Base-by-base conservation (phyloP, 2,329 filamentous ascomycete genomes). In the Aspergillaceae sp. region DNA sequence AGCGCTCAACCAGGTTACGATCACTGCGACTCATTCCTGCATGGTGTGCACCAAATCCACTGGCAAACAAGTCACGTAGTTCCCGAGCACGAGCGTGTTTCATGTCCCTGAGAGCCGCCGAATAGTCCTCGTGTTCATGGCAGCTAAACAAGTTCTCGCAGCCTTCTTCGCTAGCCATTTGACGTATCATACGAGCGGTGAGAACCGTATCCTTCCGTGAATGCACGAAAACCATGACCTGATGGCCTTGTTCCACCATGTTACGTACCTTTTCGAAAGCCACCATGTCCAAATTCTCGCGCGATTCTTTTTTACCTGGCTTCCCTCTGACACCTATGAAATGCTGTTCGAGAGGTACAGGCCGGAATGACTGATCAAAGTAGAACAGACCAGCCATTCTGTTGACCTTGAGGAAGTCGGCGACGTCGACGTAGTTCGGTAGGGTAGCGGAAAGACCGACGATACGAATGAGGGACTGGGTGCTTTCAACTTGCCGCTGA, bases 181-280 rank as follows among this genome's bases (percentile, higher is more conserved):
- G 84, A 51, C 86, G 82, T 28, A 98, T 73, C 72, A 84, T 87
- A 54, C 86, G 84, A 40, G 92, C 90, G 1, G 91, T 94, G 51
- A 85, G 79, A 54, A 94, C 81, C 0, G 94, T 98, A 57, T 99
- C 94, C 62, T 94, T 90, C 28, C 92, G 79, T 1, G 91, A 96
- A 65, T 98, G 94, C 7, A 98, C 94, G 65, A 99, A 98, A 0
- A 99, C 91, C 94, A 99, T 98, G 54, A 98, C 79, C 65, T 98
- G 92, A 59, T 99, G 92, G n/a, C 87, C 90, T 48, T 76, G 74
- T 61, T 89, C 81, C 3, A 98, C 75, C 90, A 98, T 96, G 44
- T 92, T 86, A 55, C 83, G 84, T 41, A 96, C 89, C 63, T 99
- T 99, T 55, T 97, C 90, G 61, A 94, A 98, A 0, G 88, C 82